Evolutionary conservation across 768 basidiomycete genomes (phyloP).

Genomic region (Arthromyces matolae): DNA sequence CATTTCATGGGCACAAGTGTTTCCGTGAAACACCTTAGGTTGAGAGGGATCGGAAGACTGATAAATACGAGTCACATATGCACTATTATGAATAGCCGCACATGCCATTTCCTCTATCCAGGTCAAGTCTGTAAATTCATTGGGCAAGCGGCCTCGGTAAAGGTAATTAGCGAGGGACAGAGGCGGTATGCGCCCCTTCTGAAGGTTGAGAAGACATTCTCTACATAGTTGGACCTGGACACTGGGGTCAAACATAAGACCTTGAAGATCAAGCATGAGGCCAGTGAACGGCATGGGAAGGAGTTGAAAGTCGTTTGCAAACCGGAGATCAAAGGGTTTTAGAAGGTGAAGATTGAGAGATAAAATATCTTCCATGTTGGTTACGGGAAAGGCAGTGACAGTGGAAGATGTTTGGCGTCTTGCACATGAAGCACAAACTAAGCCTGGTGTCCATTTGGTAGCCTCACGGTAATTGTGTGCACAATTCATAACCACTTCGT

Average conservation of each 20-base stretch:
- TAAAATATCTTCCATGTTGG: background rate
- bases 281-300: background rate
- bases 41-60: conserved; percentile 18
- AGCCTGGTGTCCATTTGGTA: background rate
- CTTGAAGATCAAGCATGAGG: background rate
- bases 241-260: background rate
- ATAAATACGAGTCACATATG: conserved; percentile 24
- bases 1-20: conserved; percentile 32
- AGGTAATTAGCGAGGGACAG: conserved; percentile 21
- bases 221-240: background rate
- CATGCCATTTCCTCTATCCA: conserved; percentile 30
- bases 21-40: conserved; percentile 27
- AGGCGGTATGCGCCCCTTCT: conserved; percentile 10
- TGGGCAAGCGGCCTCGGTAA: conserved; percentile 19
- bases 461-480: background rate
- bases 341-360: background rate
- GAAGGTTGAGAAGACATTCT: background rate
- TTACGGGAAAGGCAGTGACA: background rate
- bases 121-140: conserved; percentile 20
- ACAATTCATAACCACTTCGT: background rate
- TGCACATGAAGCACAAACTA: background rate
- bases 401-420: background rate
- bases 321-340: background rate
- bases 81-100: conserved; percentile 22
- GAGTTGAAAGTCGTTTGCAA: background rate